Conservation (phyloP, 176 grass and related monocot genomes). For the Aegilops umbellulata region DNA sequence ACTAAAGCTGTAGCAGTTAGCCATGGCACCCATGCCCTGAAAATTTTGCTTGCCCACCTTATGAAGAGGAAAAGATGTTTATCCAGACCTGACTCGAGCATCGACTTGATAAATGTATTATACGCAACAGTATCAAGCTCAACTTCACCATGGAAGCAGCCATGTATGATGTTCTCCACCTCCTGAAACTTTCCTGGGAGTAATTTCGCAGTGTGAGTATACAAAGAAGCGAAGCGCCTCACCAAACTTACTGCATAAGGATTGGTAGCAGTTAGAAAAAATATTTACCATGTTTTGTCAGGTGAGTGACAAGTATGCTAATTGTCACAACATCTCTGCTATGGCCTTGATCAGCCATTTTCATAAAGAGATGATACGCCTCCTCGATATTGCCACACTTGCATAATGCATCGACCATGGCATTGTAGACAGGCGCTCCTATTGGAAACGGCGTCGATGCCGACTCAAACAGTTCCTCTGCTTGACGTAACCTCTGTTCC, state of each 20-base stretch:
- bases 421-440: conserved; percentile 48
- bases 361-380: conserved; percentile 55
- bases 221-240: neutral
- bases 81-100: conserved; percentile 83
- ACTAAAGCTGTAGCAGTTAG: conserved; percentile 33
- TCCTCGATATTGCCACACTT: conserved; percentile 58
- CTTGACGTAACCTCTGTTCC: conserved; percentile 51
- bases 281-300: conserved; percentile 64
- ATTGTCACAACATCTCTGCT: conserved; percentile 60
- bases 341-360: conserved; percentile 43
- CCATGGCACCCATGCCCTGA: neutral
- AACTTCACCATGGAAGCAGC: conserved; percentile 54
- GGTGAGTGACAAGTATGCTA: conserved; percentile 84
- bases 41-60: conserved; percentile 12
- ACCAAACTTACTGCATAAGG: neutral
- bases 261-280: neutral
- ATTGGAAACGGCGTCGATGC: conserved; percentile 22
- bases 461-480: conserved; percentile 51
- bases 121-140: conserved; percentile 81
- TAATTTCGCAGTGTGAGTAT: neutral
- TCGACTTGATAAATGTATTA: conserved; percentile 88
- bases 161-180: conserved; percentile 67
- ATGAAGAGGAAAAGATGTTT: conserved; percentile 24
- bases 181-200: conserved; percentile 66
- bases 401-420: conserved; percentile 77